phyloP scores from a whole-genome alignment of 805 yeast genomes.

The Candida andamanensis region DNA sequence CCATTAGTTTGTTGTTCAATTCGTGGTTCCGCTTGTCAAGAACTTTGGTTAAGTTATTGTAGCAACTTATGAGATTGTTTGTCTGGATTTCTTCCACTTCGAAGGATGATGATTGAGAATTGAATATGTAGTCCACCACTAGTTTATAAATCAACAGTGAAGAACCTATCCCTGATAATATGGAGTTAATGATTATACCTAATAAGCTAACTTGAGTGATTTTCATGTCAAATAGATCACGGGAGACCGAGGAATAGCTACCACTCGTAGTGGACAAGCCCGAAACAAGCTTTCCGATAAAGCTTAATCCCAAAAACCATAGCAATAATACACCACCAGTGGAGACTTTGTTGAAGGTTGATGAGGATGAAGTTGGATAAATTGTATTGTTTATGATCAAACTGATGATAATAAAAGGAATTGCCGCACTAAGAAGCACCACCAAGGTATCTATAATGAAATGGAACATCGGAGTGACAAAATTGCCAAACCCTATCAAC shows the following conservation, averaged over 20 bases:
- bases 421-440: conserved; percentile 34
- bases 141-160: conserved; percentile 38
- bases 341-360: conserved; percentile 1
- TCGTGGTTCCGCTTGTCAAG: conserved; percentile 28
- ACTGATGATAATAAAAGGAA: conserved; percentile 38
- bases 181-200: conserved; percentile 47
- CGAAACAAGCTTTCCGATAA: conserved; percentile 20
- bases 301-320: conserved; percentile 33
- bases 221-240: conserved; percentile 35
- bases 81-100: conserved; percentile 22
- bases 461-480: conserved; percentile 32
- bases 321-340: conserved; percentile 9
- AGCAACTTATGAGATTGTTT: conserved; percentile 29
- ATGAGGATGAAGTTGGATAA: conserved; percentile 13
- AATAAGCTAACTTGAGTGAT: conserved; percentile 43
- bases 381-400: conserved; percentile 25
- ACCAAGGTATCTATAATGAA: conserved; percentile 35
- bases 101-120: not conserved
- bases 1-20: conserved; percentile 16
- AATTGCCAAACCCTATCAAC: conserved; percentile 17
- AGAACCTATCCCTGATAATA: conserved; percentile 50
- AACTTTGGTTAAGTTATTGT: conserved; percentile 37
- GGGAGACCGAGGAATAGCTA: conserved; percentile 5
- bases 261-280: conserved; percentile 1
- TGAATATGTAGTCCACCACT: not conserved